Evolutionary conservation across 2,329 filamentous ascomycete genomes (phyloP), one percentile per base, ranked within the genome.

Genomic region (Ceratocystis eucalypticola): DNA sequence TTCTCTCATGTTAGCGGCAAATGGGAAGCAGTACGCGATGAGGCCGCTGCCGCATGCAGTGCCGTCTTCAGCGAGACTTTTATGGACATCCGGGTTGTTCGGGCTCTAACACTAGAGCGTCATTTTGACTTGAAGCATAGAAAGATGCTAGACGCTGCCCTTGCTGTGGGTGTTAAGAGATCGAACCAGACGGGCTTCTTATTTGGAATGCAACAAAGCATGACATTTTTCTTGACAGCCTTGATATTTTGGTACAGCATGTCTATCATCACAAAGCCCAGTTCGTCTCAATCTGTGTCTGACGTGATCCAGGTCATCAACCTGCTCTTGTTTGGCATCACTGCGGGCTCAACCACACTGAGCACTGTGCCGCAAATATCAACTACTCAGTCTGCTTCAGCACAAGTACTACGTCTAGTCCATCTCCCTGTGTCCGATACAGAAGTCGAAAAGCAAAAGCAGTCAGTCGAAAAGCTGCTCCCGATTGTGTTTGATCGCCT

Each of bases 211-310:
- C 86, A 87, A 44, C 88, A 95, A 71, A 86, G 85, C 0, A 80
- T 86, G 20, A 83, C 86, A 48, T 83, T 85, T 68, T 90, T 90
- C 71, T 80, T 90, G 15, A 87, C 85, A 50, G 89, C 91, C 0
- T 76, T 96, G 2, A 82, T 96, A 8, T 94, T 96, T 73, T 96
- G 88, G 76, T 95, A 93, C 72, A 90, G 88, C 1, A 84, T 86
- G 0, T 76, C 82, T 0, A 78, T 96, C 10, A 80, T 89, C 5
- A 78, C 80, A 0, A 63, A 74, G 75, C 55, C 37, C 37, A 20
- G 45, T 8, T 72, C 77, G 8, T 75, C 81, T 48, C 75, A 77
- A 5, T 79, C 77, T 0, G 81, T 87, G 0, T 78, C 81, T 1
- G 77, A 80, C 1, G 82, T 94, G 20, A 76, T 96, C 33, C 84